Evolutionary conservation across 2,329 filamentous ascomycete species (phyloP), one percentile per base, ranked within the genome.

Genomic region (Colletotrichum zoysiae): DNA sequence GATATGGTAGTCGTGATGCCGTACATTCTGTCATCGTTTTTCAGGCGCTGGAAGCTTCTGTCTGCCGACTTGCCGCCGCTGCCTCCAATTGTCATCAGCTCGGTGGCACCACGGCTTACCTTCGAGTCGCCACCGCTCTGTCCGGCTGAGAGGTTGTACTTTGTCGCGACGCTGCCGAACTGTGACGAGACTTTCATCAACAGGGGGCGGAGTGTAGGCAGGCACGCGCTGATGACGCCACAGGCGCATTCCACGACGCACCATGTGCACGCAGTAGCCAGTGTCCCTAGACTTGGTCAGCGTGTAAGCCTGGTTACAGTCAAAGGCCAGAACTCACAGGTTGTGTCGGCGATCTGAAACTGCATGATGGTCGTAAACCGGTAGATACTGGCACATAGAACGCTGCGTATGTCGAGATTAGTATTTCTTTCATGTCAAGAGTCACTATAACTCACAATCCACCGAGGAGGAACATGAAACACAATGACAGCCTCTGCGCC

Each of bases 191-290:
- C 33, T 33, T 68, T 71, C 9, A 68, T 26, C 68, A 67, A 59
- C 26, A 71, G 64, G 42, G 82, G 81, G n/a, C 83, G 82, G 35
- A 84, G 78, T 0, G 83, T 83, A 6, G 83, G 83, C 0, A 83
- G 81, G 67, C 83, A 84, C 2, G 81, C 82, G 26, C 81, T 81
- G 70, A 85, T 83, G 40, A 84, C 79, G 63, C 80, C 83, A 56
- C 77, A 76, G 2, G 78, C 74, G 16, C 71, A 71, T 56, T 82
- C 81, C 38, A 81, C 76, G 1, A 81, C 70, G 71, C 78, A 78
- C 81, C 80, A 82, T 7, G 76, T 78, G 62, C 74, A 76, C 2
- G 79, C 71, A 14, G 74, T 75, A 18, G 77, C 79, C 3, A 82
- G 74, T 1, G 78, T 79, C 60, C 73, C 76, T 77, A 30, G 3